These are phyloP conservation scores for Aspergillus mulundensis DNA, from an alignment of 495 filamentous ascomycete species.

Conservation along the genomic window DNA sequence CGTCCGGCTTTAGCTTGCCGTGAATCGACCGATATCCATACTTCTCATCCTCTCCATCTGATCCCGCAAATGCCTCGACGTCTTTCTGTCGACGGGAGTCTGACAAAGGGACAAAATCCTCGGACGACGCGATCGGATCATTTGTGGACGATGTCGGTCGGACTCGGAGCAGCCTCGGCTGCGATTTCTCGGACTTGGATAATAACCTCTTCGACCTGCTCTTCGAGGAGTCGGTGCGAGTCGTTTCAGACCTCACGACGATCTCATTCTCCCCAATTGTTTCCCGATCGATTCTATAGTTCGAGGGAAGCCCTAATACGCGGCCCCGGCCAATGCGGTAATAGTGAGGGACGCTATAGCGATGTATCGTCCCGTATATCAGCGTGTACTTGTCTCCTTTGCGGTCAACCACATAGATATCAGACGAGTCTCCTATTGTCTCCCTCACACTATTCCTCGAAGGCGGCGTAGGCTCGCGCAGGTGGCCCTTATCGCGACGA, in stretches of 20 bases:
- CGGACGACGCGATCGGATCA: slow-evolving; percentile 23
- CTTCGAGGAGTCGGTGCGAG: slow-evolving; percentile 19
- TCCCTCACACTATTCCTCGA: slow-evolving; percentile 15
- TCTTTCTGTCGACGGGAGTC: slow-evolving; percentile 21
- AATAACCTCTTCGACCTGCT: slow-evolving; percentile 25
- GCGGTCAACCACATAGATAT: slow-evolving; percentile 47
- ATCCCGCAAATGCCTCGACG: slow-evolving; percentile 7
- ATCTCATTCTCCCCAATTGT: slow-evolving; percentile 42
- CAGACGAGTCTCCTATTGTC: slow-evolving; percentile 16
- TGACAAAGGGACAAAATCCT: slow-evolving; percentile 46
- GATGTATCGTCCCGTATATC: slow-evolving; percentile 56
- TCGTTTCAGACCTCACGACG: slow-evolving; percentile 33
- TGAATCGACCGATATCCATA: slow-evolving; percentile 69
- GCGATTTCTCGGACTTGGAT: slow-evolving; percentile 14
- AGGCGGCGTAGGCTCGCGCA: slow-evolving; percentile 4
- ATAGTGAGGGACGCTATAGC: slow-evolving; percentile 58
- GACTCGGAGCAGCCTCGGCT: slow-evolving; percentile 23
- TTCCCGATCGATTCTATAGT: slow-evolving; percentile 52
- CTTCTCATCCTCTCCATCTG: slow-evolving; percentile 42
- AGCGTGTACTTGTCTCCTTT: slow-evolving; percentile 61
- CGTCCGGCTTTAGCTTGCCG: slow-evolving; percentile 54
- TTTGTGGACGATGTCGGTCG: slow-evolving; percentile 16
- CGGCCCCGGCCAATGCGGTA: slow-evolving; percentile 54
- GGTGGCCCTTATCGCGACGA: slow-evolving; percentile 1
- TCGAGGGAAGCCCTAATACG: slow-evolving; percentile 50